Base-by-base conservation (phyloP, 768 basidiomycete genomes). In the Termitomyces sp. region DNA sequence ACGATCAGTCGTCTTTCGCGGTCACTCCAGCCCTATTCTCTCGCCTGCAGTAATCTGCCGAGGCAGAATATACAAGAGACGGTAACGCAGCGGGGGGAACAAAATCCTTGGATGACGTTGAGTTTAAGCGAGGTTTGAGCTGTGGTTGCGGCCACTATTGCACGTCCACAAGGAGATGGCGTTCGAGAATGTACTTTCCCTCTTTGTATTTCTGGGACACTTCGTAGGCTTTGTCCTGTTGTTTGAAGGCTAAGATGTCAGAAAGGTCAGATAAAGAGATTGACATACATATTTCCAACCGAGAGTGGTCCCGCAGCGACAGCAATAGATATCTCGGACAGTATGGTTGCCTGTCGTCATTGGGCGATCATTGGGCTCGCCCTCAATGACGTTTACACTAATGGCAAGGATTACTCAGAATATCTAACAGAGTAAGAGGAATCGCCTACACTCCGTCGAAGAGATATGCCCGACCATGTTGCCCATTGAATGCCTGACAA, bases 301-400 rank as follows among this genome's bases (percentile, higher is more conserved):
- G 37, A 99, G 82, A 17, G 82, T 85, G 54, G 83, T 84, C 62
- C 86, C 83, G 74, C 96, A 99, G 74, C 96, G 96, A 80, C 81
- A 77, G 75, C 96, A 99, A 75, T 85, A 92, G 64, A 98, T 94
- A 73, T 99, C 96, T 60, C 96, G 88, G 38, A 99, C 96, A 32
- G 90, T 92, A 76, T 99, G 97, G 68, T 91, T 86, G 25, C 96
- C 96, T 25, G 96, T 99, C 36, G 95, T 96, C 96, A 98, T 99
- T 60, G 87, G 86, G 63, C 97, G 84, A 72, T 98, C 96, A 71
- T 83, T 91, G 45, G 93, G 88, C 67, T 92, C 89, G 62, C 95
- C 95, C 73, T 93, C 90, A 64, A 88, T 79, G 64, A 98, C 83
- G 73, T 99, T 99, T 67, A 97, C 94, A 62, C 95, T 96, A 62